phyloP scores from a whole-genome alignment of 768 basidiomycete genomes.

The Phylloporus arenicola region DNA sequence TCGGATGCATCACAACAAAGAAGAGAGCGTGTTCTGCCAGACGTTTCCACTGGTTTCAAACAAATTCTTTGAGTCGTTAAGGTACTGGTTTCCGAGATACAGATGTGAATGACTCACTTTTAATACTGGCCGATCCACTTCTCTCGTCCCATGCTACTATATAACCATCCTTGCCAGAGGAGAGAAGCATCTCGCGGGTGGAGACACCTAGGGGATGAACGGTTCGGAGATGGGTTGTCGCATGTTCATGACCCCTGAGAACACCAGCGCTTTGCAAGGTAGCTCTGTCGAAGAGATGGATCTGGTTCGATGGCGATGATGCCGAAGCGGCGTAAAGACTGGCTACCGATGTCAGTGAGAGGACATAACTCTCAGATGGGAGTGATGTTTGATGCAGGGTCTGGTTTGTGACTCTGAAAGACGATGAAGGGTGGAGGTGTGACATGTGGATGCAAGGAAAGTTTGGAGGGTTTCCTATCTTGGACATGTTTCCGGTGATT shows the following conservation, averaged over 20 bases:
- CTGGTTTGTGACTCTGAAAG: slow-evolving; percentile 14
- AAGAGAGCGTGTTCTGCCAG: slow-evolving; percentile 40
- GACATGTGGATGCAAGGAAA: slow-evolving; percentile 17
- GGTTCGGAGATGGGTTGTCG: slow-evolving; percentile 52
- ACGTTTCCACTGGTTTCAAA: slow-evolving; percentile 41
- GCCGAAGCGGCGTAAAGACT: slow-evolving; percentile 60
- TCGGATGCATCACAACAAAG: slow-evolving; percentile 67
- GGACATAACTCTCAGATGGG: slow-evolving; percentile 50
- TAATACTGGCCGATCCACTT: slow-evolving; percentile 43
- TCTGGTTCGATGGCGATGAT: slow-evolving; percentile 54
- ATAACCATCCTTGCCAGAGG: slow-evolving; percentile 66
- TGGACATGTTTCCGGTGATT: slow-evolving; percentile 24
- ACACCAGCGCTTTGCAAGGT: slow-evolving; percentile 43
- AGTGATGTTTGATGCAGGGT: slow-evolving; percentile 31
- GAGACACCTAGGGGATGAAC: slow-evolving; percentile 39
- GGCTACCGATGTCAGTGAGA: slow-evolving; percentile 47
- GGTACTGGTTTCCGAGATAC: slow-evolving; percentile 2
- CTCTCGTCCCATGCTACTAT: slow-evolving; percentile 76
- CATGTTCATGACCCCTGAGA: slow-evolving; percentile 52
- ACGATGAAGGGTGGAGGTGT: slow-evolving; percentile 17
- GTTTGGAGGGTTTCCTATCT: slow-evolving; percentile 18
- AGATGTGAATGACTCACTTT: slow-evolving; percentile 44
- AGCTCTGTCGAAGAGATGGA: slow-evolving; percentile 61
- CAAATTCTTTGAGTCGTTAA: slow-evolving; percentile 37
- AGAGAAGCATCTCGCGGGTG: slow-evolving; percentile 45